Percentiles rank a stretch among this genome's conserved stretches.
Evolutionary conservation across 2,329 filamentous ascomycete genomes (phyloP).

Genomic region (Hyphodiscus sp.): DNA sequence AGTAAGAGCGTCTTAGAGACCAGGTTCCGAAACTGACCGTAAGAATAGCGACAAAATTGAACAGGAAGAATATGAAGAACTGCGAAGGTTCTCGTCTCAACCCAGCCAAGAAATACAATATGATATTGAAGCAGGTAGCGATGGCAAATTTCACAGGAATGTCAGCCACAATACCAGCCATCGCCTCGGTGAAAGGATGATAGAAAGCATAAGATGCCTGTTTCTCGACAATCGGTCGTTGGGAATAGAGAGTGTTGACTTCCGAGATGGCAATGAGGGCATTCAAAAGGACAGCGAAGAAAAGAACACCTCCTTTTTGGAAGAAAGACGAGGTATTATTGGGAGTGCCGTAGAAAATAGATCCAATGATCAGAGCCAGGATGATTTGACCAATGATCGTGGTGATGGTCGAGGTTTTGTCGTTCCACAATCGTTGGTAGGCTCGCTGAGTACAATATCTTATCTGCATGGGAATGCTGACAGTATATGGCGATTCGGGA

Average conservation of each 20-base stretch:
- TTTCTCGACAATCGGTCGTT: conserved; percentile 89
- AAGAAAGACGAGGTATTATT: conserved; percentile 52
- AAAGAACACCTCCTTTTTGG: conserved; percentile 56
- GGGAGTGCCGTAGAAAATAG: conserved; percentile 56
- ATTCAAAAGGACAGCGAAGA: conserved; percentile 63
- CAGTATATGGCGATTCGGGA: conserved; percentile 70
- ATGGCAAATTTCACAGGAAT: conserved; percentile 77
- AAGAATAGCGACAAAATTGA: conserved; percentile 39
- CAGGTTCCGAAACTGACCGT: conserved; percentile 50
- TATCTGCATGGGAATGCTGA: conserved; percentile 72
- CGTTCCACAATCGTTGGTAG: conserved; percentile 68
- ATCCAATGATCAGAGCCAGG: conserved; percentile 58
- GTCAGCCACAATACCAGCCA: conserved; percentile 81
- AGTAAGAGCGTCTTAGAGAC: conserved; percentile 50
- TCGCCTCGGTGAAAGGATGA: conserved; percentile 81
- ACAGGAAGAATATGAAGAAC: conserved; percentile 72
- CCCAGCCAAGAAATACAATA: conserved; percentile 82
- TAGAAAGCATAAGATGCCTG: conserved; percentile 84
- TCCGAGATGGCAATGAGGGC: conserved; percentile 58
- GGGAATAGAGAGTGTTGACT: conserved; percentile 70
- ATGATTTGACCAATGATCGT: conserved; percentile 32
- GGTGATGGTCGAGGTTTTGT: conserved; percentile 62
- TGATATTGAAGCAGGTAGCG: conserved; percentile 69
- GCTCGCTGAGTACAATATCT: conserved; percentile 75
- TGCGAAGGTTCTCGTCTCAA: conserved; percentile 56